Conservation (phyloP, 208 protist genomes). For the Zelonia costaricensis region DNA sequence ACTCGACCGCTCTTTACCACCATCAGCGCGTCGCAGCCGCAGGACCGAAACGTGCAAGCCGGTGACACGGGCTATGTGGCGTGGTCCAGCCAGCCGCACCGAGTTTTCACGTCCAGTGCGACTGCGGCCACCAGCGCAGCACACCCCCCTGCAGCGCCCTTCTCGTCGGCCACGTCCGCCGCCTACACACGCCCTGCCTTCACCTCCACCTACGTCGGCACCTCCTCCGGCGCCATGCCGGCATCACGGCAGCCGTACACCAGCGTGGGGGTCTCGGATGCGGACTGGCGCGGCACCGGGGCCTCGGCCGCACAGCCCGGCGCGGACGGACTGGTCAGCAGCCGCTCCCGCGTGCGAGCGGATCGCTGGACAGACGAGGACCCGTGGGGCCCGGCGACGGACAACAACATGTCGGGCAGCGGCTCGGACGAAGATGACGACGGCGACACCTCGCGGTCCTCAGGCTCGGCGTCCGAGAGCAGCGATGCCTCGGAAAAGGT, state of each 20-base stretch:
- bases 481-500: too few relatives aligned
- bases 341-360: slow-evolving; percentile 19
- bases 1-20: slow-evolving; percentile 26
- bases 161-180: not conserved
- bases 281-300: slow-evolving; percentile 7
- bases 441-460: too few relatives aligned
- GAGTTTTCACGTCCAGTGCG: not conserved
- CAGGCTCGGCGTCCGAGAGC: too few relatives aligned
- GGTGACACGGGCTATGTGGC: slow-evolving; percentile 15
- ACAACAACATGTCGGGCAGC: not conserved
- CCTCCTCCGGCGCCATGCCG: slow-evolving; percentile 2
- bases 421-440: not conserved
- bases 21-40: slow-evolving; percentile 14
- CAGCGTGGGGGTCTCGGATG: slow-evolving; percentile 7
- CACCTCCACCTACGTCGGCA: slow-evolving; percentile 18
- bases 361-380: slow-evolving; percentile 32
- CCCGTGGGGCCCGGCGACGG: too few relatives aligned
- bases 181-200: slow-evolving; percentile 10
- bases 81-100: too few relatives aligned
- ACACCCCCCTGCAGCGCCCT: not conserved
- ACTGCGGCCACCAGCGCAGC: not conserved
- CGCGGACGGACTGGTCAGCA: slow-evolving; percentile 16
- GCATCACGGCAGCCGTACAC: not conserved
- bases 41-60: slow-evolving; percentile 7
- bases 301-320: not conserved